Base-by-base conservation (phyloP, 2,329 filamentous ascomycete genomes). In the Aspergillus flavus region DNA sequence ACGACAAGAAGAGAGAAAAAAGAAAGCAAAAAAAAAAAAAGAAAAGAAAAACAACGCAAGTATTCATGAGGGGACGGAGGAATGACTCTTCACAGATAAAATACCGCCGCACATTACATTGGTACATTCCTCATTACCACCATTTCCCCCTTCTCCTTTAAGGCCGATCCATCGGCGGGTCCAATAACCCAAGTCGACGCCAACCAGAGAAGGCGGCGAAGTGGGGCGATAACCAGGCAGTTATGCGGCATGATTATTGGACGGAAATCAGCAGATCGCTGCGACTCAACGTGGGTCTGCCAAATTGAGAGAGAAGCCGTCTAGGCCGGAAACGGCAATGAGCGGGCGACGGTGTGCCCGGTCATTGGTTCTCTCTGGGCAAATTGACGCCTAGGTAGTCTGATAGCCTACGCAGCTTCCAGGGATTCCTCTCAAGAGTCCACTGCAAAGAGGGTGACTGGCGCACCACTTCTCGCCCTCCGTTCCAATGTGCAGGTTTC, bases 141-240 rank as follows among this genome's bases (percentile, higher is more conserved):
- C 58, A 59, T 28, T 52, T 52, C 21, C 48, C 56, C 61, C 52
- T 56, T 61, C 39, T 43, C 28, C 55, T 36, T 26, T 36, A 36
- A 54, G 36, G 55, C 60, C 43, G 55, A 57, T 45, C 61, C 56
- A 16, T 36, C 30, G 34, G 58, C 23, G 56, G 52, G 52, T 52
- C 61, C 55, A 62, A 62, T 54, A 57, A 58, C 30, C 59, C 59
- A 58, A 21, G 34, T 28, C 58, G 19, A 46, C 32, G 39, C 39
- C 48, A 58, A 57, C 56, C 60, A 61, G 48, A 53, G 61, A 65
- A 59, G 50, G 63, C 62, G 62, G 62, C 34, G 59, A 60, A 50
- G 65, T 64, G 68, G 68, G 65, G 67, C 67, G 62, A 69, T 70
- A 68, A 69, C 66, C 65, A 65, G 64, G 23, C 6, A 50, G 21